Evolutionary conservation across 2,329 filamentous ascomycete genomes (phyloP), one percentile per base, ranked within the genome.

Genomic region (Stemphylium beticola): DNA sequence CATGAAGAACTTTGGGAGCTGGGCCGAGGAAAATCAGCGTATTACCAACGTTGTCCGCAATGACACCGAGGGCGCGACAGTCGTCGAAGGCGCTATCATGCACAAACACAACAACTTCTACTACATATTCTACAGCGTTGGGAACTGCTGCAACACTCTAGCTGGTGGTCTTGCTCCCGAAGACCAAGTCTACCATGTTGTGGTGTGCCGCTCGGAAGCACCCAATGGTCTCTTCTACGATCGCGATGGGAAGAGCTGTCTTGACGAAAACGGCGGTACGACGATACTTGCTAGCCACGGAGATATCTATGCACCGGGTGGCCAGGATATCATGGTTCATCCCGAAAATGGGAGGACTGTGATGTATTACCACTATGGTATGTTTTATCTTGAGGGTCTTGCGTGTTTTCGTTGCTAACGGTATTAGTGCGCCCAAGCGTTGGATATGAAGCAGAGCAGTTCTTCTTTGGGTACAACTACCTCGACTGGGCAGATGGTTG

Each of bases 181-280:
- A 0, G 85, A 85, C 2, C 75, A 79, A 24, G 87, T 88, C 70
- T 90, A 89, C 67, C 82, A 81, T 60, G 83, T 89, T 66, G 82
- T 80, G 58, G 85, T 87, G 11, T 89, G 87, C 71, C 77, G 85
- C 7, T 83, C 82, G 9, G 73, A 72, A 0, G 75, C 71, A 2
- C 75, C 80, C 4, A 82, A 74, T 0, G 79, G 84, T 0, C 77
- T 76, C 0, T 90, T 84, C 62, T 79, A 62, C 12, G 69, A 73
- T 44, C 33, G 49, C 14, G 37, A 57, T 0, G 69, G 65, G 3
- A 64, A 48, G 32, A 48, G 62, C 32, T 74, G 72, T 49, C 85
- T 84, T 64, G 79, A 76, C 1, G 62, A 76, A 4, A 80, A 80
- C 44, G 86, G 86, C 2, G 87, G 87, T 2, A 86, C 83, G 0